phyloP scores from a whole-genome alignment of 208 protist genomes.

The Leishmania braziliensis region DNA sequence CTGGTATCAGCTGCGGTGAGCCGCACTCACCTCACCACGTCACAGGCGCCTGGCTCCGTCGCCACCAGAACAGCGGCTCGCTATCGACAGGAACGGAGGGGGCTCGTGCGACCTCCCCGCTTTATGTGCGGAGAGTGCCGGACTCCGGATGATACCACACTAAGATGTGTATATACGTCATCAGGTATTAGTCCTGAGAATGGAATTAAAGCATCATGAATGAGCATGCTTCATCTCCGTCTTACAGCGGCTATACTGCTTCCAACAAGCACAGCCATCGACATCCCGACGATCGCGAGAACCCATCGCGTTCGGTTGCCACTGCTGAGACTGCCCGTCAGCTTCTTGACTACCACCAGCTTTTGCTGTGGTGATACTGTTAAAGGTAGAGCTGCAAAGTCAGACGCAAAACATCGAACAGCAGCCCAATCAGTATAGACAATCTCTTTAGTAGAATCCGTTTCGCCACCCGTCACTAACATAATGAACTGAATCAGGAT shows the following conservation, averaged over 20 bases:
- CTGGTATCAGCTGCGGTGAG: background rate
- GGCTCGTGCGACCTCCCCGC: background rate
- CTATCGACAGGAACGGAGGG: background rate
- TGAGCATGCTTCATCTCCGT: background rate
- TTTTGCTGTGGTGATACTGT: background rate
- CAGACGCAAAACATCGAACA: slow-evolving; percentile 13
- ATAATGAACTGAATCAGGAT: slow-evolving; percentile 34
- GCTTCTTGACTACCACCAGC: background rate
- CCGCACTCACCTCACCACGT: background rate
- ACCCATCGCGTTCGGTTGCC: background rate
- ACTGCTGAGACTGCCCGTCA: background rate
- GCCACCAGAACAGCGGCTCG: too few species aligned
- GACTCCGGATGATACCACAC: too few species aligned
- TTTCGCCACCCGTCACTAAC: slow-evolving; percentile 29
- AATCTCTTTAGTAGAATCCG: slow-evolving; percentile 25
- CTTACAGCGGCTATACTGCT: background rate
- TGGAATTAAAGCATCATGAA: background rate
- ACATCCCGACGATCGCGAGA: background rate
- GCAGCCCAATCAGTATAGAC: slow-evolving; percentile 34
- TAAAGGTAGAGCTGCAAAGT: slow-evolving; percentile 7
- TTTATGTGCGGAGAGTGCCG: too few species aligned
- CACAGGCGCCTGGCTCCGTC: too few species aligned
- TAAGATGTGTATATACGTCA: too few species aligned
- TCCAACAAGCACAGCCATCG: background rate
- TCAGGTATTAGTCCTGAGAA: background rate